A percentile compares a stretch with the other conserved stretches of the same genome.
Conservation (phyloP, 2,329 filamentous ascomycete species). For the Stagonosporopsis rhizophila region DNA sequence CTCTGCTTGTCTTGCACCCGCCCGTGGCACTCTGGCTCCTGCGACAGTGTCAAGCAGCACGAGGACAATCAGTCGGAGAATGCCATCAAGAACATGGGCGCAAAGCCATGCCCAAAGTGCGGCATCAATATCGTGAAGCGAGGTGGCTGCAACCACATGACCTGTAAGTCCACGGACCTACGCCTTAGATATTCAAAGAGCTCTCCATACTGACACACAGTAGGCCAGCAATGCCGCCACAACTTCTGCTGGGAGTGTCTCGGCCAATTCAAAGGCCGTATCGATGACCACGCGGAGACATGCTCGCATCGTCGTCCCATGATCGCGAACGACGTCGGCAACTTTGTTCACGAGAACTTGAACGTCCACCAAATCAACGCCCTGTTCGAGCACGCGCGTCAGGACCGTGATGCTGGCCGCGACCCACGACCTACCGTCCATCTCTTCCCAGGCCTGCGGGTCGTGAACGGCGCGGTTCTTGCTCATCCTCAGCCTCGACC, state of each 20-base stretch:
- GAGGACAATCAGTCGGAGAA: conserved; percentile 27
- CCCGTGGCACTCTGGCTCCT: conserved; percentile 27
- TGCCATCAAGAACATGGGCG: conserved; percentile 30
- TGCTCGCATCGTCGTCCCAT: conserved; percentile 20
- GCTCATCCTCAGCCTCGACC: neutral
- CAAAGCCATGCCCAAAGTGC: conserved; percentile 37
- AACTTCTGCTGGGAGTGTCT: conserved; percentile 37
- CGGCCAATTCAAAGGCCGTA: conserved; percentile 1
- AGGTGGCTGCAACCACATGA: conserved; percentile 37
- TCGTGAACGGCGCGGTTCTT: neutral
- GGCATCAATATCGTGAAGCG: conserved; percentile 36
- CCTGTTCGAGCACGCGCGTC: conserved; percentile 9
- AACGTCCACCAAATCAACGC: conserved; percentile 13
- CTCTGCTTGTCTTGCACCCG: conserved; percentile 33
- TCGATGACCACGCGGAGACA: conserved; percentile 8
- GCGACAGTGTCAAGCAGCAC: conserved; percentile 22
- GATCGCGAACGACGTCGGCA: conserved; percentile 23
- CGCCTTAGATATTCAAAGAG: neutral
- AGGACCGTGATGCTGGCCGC: neutral
- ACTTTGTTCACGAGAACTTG: conserved; percentile 18
- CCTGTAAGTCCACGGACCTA: conserved; percentile 23
- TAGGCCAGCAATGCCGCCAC: conserved; percentile 24
- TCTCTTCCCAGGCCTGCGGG: neutral
- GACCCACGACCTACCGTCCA: neutral
- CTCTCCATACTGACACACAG: neutral